phyloP scores from a whole-genome alignment of 441 rosid genomes.

The Metrosideros polymorpha region DNA sequence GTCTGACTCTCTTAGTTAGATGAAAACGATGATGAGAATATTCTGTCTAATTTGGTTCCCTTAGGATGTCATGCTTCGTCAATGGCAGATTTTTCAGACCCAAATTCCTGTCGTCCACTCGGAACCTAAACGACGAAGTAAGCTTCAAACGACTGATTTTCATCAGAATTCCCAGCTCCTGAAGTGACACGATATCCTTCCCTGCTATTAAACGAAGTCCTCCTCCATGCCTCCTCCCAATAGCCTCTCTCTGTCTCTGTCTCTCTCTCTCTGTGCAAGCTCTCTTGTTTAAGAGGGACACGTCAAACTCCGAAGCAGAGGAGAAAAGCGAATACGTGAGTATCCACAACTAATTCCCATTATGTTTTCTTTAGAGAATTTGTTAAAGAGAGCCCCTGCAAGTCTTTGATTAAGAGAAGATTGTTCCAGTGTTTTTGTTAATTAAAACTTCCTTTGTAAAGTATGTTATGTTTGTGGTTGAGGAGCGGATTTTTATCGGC shows the following conservation, averaged over 20 bases:
- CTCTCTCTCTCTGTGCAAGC: not conserved
- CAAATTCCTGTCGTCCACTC: not conserved
- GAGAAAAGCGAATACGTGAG: not conserved
- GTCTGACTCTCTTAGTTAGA: not conserved
- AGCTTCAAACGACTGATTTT: not conserved
- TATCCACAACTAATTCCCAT: not conserved
- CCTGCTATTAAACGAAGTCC: not conserved
- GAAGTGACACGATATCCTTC: not conserved
- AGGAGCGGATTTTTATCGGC: not conserved
- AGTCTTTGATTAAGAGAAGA: not conserved
- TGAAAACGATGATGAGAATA: not conserved
- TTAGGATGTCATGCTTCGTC: not conserved
- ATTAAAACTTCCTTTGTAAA: not conserved
- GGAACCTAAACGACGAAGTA: not conserved
- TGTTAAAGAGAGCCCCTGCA: not conserved
- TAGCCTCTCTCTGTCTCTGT: not conserved
- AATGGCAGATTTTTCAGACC: not conserved
- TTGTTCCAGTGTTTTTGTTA: not conserved
- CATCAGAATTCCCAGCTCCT: not conserved
- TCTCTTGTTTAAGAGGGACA: not conserved
- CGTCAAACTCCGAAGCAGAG: not conserved
- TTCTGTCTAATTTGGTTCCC: not conserved
- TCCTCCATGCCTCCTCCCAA: not conserved
- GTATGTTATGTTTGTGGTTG: not conserved
- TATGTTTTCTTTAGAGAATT: not conserved